These are phyloP conservation scores for Jaltomata sinuosa DNA, from an alignment of 257 asterid species.

Conservation along the genomic window DNA sequence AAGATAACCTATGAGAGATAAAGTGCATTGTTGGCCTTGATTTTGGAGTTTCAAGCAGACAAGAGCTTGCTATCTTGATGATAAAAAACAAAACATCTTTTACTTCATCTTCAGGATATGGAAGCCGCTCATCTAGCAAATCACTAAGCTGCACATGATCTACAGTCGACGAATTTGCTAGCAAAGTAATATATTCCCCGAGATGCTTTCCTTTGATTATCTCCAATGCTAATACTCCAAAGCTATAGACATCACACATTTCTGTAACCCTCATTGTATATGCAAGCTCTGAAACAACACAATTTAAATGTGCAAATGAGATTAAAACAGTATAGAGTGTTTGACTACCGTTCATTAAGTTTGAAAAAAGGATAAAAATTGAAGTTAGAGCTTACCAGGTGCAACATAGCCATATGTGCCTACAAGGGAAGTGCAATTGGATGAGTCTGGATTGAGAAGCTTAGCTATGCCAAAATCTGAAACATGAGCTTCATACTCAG, in stretches of 20 bases:
- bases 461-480: neutral
- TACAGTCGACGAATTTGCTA: neutral
- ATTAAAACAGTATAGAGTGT: neutral
- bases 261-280: no score
- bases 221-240: neutral
- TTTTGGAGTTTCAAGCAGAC: neutral
- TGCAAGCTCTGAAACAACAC: neutral
- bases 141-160: neutral
- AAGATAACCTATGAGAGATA: neutral
- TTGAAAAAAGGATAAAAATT: neutral
- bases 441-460: neutral
- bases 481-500: neutral
- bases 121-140: no score
- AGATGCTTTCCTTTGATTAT: neutral
- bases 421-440: neutral
- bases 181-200: neutral
- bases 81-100: no score
- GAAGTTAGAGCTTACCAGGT: neutral
- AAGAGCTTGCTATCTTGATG: neutral
- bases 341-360: neutral
- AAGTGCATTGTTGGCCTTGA: neutral
- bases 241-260: constrained; percentile 2
- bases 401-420: neutral
- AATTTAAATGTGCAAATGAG: neutral
- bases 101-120: no score